Evolutionary conservation across 768 basidiomycete species (phyloP), one percentile per base, ranked within the genome.

Genomic region (Tylopilus sp.): DNA sequence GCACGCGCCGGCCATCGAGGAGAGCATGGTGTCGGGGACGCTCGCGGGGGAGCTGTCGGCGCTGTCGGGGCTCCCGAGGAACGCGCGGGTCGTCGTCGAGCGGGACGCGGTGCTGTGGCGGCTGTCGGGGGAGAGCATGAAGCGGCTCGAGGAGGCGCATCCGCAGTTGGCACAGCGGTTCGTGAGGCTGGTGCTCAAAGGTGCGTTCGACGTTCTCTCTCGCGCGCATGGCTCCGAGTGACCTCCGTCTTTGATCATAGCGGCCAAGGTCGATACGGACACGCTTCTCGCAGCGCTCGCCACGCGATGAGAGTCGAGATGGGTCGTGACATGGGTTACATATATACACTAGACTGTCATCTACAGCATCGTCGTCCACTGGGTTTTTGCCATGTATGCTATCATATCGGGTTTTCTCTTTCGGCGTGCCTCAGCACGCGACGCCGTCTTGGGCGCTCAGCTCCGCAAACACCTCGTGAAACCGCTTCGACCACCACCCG

Each of bases 1-100:
- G 45, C 81, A 88, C 58, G 72, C 81, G 7, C 79, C 81, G 24
- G 67, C 71, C 6, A 83, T 92, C 45, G 86, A 89, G 63, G 93
- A 96, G 72, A 90, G 88, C 2, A 96, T 96, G 93, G 91, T 95
- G 0, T 84, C 92, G 4, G 95, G 94, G 3, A 92, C 93, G 0
- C 73, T 98, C 3, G 92, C 95, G 11, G 96, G 96, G 1, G 96
- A 98, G 70, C 69, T 99, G 48, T 86, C 91, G 0, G 89, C 88
- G 33, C 73, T 99, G 13, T 85, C 93, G 10, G 84, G 83, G 21
- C 76, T 86, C 19, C 78, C 83, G 17, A 78, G 96, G 44, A 98
- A 97, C 65, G 88, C 94, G 24, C 90, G 87, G 5, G 91, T 91
- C 31, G 74, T 86, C 0, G 91, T 88, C 4, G 96, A 98, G 69